Evolutionary conservation across 805 yeast species (phyloP), one percentile per base, ranked within the genome.

Genomic region (Yarrowia sp.): DNA sequence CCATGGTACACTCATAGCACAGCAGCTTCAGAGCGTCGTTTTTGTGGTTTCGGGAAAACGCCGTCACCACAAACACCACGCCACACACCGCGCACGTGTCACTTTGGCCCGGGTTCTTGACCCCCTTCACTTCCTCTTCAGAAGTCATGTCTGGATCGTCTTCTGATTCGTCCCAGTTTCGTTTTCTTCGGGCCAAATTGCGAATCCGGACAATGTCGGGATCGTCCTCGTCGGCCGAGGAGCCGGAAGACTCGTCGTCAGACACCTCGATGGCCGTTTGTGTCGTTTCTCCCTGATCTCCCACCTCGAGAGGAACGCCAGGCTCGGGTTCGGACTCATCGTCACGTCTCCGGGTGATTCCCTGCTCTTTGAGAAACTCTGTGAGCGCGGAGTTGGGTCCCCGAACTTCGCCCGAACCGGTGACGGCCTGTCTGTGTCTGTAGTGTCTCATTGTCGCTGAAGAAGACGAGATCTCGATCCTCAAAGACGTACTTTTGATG

Each of bases 341-440:
- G 92, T 92, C 49, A 86, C 87, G 68, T 87, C 92, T 0, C 97
- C 92, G 40, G 74, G 81, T 89, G 78, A 93, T 93, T 42, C 98
- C 98, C 77, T 92, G 96, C 68, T 89, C 91, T 61, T 92, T 82
- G 69, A 93, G 82, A 74, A 93, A 93, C 77, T 90, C 95, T 0
- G 97, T 93, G 71, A 93, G 80, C 0, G 98, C 98, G 72, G 96
- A 89, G 79, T 91, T 91, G 10, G 78, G 78, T 1, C 78, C 77
- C 4, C 53, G 96, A 2, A 75, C 75, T 3, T 71, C 66, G 5
- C 61, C 64, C 1, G 36, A 52, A 15, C 60, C 63, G 0, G 64
- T 36, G 8, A 24, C 42, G 3, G 58, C 55, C 24, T 19, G 14
- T 61, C 66, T 19, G 46, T 61, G 66, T 47, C 66, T 34, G 46